These are phyloP conservation scores for Striga hermonthica DNA, from an alignment of 305 asterid species.

Conservation along the genomic window DNA sequence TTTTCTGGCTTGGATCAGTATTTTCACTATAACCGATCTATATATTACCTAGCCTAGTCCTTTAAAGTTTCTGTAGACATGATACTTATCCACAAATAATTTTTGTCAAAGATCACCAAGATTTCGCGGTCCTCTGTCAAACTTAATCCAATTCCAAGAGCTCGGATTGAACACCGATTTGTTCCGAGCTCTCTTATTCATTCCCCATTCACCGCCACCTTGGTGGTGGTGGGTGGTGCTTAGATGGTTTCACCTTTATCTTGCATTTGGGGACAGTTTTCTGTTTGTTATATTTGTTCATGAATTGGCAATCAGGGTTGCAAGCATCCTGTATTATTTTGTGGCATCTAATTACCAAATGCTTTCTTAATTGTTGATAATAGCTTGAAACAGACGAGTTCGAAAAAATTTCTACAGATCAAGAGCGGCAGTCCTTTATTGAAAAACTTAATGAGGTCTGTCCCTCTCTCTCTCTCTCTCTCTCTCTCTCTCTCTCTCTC, in stretches of 20 bases:
- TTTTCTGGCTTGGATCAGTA: constrained; percentile 20
- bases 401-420: constrained; percentile 63
- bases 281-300: constrained; percentile 2
- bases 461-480: constrained; percentile 29
- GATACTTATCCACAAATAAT: no score
- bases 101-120: no score
- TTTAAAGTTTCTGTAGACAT: constrained; percentile 16
- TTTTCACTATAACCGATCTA: constrained; percentile 20
- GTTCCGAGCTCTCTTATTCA: no score
- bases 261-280: constrained; percentile 8
- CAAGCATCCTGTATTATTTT: constrained; percentile 10
- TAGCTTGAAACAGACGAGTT: constrained; percentile 89
- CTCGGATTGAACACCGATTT: no score
- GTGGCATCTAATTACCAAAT: constrained; percentile 25
- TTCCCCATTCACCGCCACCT: constrained; percentile 14
- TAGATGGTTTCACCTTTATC: constrained; percentile 9
- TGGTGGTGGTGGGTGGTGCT: constrained; percentile 9
- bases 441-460: constrained; percentile 88
- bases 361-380: constrained; percentile 32
- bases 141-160: no score
- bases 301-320: constrained; percentile 19
- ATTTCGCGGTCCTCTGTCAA: no score
- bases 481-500: constrained; percentile 16
- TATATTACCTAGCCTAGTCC: constrained; percentile 11
- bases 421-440: constrained; percentile 74